Base-by-base conservation (phyloP, 2,329 filamentous ascomycete genomes). In the Nemania sp. region DNA sequence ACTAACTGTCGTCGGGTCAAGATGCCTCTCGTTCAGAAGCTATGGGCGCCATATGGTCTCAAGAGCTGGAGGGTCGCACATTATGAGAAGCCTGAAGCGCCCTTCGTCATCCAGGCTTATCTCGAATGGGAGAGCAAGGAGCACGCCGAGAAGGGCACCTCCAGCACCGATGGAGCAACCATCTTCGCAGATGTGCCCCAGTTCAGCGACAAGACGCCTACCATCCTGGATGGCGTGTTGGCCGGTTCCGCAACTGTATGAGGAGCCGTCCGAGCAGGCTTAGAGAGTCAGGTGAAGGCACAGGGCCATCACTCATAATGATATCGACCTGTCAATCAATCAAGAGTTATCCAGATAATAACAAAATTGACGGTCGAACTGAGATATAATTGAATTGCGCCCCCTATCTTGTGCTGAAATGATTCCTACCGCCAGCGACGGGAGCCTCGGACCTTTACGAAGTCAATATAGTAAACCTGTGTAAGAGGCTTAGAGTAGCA, bases 21-120 rank as follows among this genome's bases (percentile, higher is more conserved):
- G 63, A 79, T 83, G 76, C 75, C 77, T 1, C 69, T 83, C 2
- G 77, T 77, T 15, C 60, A 68, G 29, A 71, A 75, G 49, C 62
- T 66, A 25, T 82, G 80, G 79, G 62, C 55, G 0, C 60, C 68
- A 1, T 65, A 72, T 51, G 81, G 81, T 42, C 69, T 83, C 3
- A 73, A 73, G 68, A 65, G 64, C 58, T 77, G 73, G 74, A 69
- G 68, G 50, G 68, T 76, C 42, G 67, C 68, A 20, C 56, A 73
- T 2, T 73, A 68, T 57, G 68, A 68, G 63, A 61, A 65, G 51
- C 40, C 61, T 10, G 67, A 64, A 3, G 53, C 68, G 3, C 60
- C 67, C 7, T 72, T 69, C 62, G 53, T 37, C 51, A 64, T 76
- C 34, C 67, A 74, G 49, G 69, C 69, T 34, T 67, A 65, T 55